These are phyloP conservation scores for Gastrolobium bilobum DNA, from an alignment of 306 rosid species.

Conservation along the genomic window DNA sequence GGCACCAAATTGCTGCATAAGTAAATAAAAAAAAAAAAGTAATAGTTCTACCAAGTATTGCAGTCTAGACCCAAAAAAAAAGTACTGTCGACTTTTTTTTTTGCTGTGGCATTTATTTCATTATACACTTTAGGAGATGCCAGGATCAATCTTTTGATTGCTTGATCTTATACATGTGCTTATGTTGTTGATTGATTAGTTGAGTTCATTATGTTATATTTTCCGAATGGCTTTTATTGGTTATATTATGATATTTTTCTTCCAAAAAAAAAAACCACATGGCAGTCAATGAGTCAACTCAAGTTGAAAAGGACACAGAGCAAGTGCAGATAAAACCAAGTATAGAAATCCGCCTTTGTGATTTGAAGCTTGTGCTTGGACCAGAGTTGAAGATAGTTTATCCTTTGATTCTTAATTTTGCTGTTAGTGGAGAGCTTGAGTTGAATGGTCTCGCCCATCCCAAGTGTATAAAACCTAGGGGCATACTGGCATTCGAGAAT, in stretches of 20 bases:
- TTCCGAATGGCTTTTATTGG: slow-evolving; percentile 5
- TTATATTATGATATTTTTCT: slow-evolving; percentile 38
- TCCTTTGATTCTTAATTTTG: slow-evolving; percentile 86
- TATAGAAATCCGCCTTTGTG: slow-evolving; percentile 73
- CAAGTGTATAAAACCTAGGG: slow-evolving; percentile 82
- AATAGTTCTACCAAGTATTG: background rate
- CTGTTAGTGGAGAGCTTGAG: slow-evolving; percentile 92
- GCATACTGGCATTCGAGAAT: slow-evolving; percentile 81
- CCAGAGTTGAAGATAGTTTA: slow-evolving; percentile 92
- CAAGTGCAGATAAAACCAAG: slow-evolving; percentile 69
- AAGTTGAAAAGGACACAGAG: slow-evolving; percentile 67
- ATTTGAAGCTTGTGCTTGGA: slow-evolving; percentile 89
- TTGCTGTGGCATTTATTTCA: background rate
- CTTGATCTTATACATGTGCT: slow-evolving; percentile 13
- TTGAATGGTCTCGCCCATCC: slow-evolving; percentile 87
- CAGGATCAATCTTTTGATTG: slow-evolving; percentile 3
- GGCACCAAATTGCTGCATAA: slow-evolving; percentile 1
- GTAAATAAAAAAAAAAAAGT: too few relatives aligned
- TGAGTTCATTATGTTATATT: slow-evolving; percentile 13
- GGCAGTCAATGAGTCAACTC: slow-evolving; percentile 64
- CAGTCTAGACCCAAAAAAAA: background rate
- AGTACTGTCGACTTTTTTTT: background rate
- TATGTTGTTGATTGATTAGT: slow-evolving; percentile 1
- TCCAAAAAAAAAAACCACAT: slow-evolving; percentile 28
- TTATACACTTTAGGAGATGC: slow-evolving; percentile 3